Evolutionary conservation across 345 rosid genomes (phyloP), one percentile per base, ranked within the genome.

Genomic region (Nasturtium officinale): DNA sequence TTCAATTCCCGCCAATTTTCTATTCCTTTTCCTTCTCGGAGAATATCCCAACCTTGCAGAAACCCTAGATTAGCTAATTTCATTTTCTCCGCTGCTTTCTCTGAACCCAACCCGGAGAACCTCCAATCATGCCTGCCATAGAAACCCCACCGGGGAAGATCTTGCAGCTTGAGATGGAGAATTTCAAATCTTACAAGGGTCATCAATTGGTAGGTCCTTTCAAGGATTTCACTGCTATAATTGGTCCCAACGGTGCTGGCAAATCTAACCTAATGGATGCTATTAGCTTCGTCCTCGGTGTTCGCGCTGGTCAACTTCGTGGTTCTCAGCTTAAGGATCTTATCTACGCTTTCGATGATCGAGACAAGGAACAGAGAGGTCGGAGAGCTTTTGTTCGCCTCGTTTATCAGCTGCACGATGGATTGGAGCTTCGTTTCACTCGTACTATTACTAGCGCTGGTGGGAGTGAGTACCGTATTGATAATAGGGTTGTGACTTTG

Each of bases 261-360:
- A 95, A 95, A 77, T 95, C 97, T 21, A 95, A 95, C 78, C 86
- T 95, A 45, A 95, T 95, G 99, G 99, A 95, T 75, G 99, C 99
- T 2, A 95, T 95, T 37, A 95, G 99, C 81, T 95, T 95, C 79
- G 97, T 95, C 16, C 93, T 95, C 9, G 99, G 99, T 2, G 96
- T 95, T 69, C 97, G 99, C 7, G 82, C 97, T 0, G 98, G 91
- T 16, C 99, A 95, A 30, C 97, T 94, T 48, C 96, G 99, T 30
- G 99, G 99, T 12, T 82, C 92, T 50, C 99, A 91, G 85, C 89
- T 95, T 57, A 91, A 85, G 86, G 99, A 95, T 79, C 89, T 91
- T 7, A 95, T 95, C 21, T 95, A 95, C 77, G 97, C 97, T n/a
- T 86, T 67, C 38, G 96, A 90, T 73, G 97, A 95, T 78, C 77